Evolutionary conservation across 23 red algal species (phyloP).

Genomic region (Gracilariopsis chorda): DNA sequence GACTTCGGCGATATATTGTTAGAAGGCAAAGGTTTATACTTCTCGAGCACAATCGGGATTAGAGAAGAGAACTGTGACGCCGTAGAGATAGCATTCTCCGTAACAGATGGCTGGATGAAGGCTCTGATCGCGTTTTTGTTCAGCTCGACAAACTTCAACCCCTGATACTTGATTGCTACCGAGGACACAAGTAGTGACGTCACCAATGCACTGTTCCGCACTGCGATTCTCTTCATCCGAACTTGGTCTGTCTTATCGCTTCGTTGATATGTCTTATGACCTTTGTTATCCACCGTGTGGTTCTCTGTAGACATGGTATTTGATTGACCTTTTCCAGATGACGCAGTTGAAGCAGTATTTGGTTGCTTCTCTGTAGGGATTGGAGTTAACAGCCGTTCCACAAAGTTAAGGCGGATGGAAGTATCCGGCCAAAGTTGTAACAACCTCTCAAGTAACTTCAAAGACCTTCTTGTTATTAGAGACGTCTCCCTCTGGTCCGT

Average conservation of each 20-base stretch:
- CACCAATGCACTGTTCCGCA: conserved; percentile 37
- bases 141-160: conserved; percentile 29
- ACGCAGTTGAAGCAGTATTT: background rate
- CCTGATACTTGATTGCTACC: conserved; percentile 56
- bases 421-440: conserved; percentile 64
- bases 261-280: background rate
- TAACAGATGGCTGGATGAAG: conserved; percentile 54
- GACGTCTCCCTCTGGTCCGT: conserved; percentile 47
- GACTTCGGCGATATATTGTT: background rate
- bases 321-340: background rate
- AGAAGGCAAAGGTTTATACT: background rate
- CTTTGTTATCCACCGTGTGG: background rate
- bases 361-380: conserved; percentile 21
- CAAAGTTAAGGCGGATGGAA: conserved; percentile 40
- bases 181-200: conserved; percentile 55
- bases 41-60: conserved; percentile 25
- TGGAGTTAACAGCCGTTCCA: conserved; percentile 42
- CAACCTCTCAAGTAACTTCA: conserved; percentile 37
- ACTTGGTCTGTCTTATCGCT: conserved; percentile 18
- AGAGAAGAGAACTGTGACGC: conserved; percentile 52
- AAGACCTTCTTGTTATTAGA: conserved; percentile 47
- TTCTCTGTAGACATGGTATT: background rate
- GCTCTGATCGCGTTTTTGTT: conserved; percentile 45
- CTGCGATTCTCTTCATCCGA: conserved; percentile 41
- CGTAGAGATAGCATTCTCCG: conserved; percentile 15